Percentiles rank a stretch among this genome's conserved stretches.
phyloP scores from a whole-genome alignment of 1,139 yeast species.

The Yamadazyma triangularis region DNA sequence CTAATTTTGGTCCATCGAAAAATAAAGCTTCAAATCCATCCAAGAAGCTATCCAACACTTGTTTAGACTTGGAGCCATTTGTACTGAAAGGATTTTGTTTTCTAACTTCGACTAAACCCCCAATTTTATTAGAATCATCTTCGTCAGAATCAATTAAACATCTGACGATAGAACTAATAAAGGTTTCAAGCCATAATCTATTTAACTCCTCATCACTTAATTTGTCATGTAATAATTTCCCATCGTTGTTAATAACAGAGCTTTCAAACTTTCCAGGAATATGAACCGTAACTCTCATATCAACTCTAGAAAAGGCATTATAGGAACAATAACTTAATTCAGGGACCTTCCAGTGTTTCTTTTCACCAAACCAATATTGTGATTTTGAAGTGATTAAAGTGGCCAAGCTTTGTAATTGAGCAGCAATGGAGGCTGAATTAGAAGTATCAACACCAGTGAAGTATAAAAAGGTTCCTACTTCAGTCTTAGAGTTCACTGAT shows the following conservation, averaged over 20 bases:
- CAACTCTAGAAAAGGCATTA: slow-evolving; percentile 60
- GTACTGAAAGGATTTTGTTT: slow-evolving; percentile 52
- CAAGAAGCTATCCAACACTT: slow-evolving; percentile 52
- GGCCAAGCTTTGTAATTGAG: slow-evolving; percentile 73
- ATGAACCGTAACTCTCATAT: slow-evolving; percentile 67
- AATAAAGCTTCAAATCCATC: slow-evolving; percentile 58
- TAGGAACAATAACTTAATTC: slow-evolving; percentile 51
- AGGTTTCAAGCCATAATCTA: slow-evolving; percentile 62
- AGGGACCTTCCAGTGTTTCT: slow-evolving; percentile 71
- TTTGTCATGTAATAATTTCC: slow-evolving; percentile 39
- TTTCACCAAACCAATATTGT: slow-evolving; percentile 61
- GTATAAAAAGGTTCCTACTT: slow-evolving; percentile 50
- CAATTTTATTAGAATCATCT: slow-evolving; percentile 45
- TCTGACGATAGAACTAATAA: slow-evolving; percentile 61
- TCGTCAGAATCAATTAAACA: slow-evolving; percentile 68
- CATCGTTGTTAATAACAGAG: slow-evolving; percentile 43
- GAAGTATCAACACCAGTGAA: slow-evolving; percentile 57
- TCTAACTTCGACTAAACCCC: slow-evolving; percentile 51
- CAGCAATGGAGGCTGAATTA: slow-evolving; percentile 58
- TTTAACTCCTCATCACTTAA: slow-evolving; percentile 33
- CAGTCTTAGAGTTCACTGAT: slow-evolving; percentile 38
- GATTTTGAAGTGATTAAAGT: slow-evolving; percentile 57
- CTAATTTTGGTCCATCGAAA: slow-evolving; percentile 59
- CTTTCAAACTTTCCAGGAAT: slow-evolving; percentile 57
- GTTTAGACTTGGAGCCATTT: slow-evolving; percentile 32